phyloP scores from a whole-genome alignment of 2,329 filamentous ascomycete genomes.

The Colletotrichum viniferum region DNA sequence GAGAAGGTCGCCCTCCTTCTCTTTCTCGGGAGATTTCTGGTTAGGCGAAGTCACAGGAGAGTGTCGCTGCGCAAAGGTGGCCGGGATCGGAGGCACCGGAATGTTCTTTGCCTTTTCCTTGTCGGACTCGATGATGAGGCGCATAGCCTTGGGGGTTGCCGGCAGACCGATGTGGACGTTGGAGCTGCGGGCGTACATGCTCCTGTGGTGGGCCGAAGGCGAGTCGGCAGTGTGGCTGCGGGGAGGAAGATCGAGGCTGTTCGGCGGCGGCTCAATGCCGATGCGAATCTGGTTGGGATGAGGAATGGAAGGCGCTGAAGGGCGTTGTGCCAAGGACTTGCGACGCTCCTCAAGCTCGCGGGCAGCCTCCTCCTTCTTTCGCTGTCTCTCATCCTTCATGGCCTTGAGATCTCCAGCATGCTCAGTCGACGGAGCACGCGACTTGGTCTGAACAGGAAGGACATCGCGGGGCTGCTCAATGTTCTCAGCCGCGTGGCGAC shows the following conservation, averaged over 20 bases:
- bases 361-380: conserved; percentile 76
- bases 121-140: conserved; percentile 72
- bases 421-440: conserved; percentile 46
- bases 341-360: conserved; percentile 88
- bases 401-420: conserved; percentile 58
- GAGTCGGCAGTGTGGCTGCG: conserved; percentile 72
- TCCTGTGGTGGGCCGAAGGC: conserved; percentile 35
- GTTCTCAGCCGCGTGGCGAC: conserved; percentile 34
- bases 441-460: conserved; percentile 33
- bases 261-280: conserved; percentile 29
- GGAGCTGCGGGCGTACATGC: conserved; percentile 50
- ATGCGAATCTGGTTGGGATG: conserved; percentile 65
- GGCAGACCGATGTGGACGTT: conserved; percentile 75
- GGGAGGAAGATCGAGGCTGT: conserved; percentile 49
- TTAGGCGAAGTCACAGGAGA: conserved; percentile 43
- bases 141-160: conserved; percentile 90
- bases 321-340: conserved; percentile 79
- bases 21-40: conserved; percentile 35
- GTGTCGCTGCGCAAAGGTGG: conserved; percentile 47
- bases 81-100: conserved; percentile 54
- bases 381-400: conserved; percentile 64
- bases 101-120: conserved; percentile 37
- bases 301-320: conserved; percentile 80
- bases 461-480: conserved; percentile 24
- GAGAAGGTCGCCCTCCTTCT: conserved; percentile 36